A percentile compares a stretch with the other conserved stretches of the same genome.
These are phyloP conservation scores for Typha latifolia DNA, from an alignment of 176 grass and related monocot genomes.

Conservation along the genomic window DNA sequence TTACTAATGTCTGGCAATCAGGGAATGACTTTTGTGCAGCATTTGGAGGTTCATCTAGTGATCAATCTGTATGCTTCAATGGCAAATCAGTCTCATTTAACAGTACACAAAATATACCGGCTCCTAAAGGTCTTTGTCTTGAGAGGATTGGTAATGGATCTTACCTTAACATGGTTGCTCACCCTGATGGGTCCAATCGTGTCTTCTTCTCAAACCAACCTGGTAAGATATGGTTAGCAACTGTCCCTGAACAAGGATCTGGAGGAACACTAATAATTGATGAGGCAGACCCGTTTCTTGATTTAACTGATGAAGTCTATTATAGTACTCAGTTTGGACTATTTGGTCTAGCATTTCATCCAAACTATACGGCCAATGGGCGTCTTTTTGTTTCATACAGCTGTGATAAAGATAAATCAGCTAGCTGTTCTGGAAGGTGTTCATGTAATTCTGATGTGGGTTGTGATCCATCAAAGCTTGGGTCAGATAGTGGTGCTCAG, in stretches of 20 bases:
- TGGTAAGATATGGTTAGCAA: slow-evolving; percentile 80
- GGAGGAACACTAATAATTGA: slow-evolving; percentile 41
- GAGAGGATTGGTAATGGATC: slow-evolving; percentile 81
- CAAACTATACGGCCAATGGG: slow-evolving; percentile 63
- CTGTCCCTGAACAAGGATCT: slow-evolving; percentile 70
- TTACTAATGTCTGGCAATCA: slow-evolving; percentile 67
- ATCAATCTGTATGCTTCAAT: slow-evolving; percentile 51
- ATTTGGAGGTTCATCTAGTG: slow-evolving; percentile 50
- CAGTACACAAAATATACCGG: slow-evolving; percentile 34
- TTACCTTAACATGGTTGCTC: slow-evolving; percentile 68
- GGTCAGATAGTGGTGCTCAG: slow-evolving; percentile 41
- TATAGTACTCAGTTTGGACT: slow-evolving; percentile 65
- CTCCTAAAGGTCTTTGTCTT: slow-evolving; percentile 74
- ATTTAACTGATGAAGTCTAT: slow-evolving; percentile 82
- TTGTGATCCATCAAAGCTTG: slow-evolving; percentile 81
- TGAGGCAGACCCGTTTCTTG: slow-evolving; percentile 64
- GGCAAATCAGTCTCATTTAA: slow-evolving; percentile 66
- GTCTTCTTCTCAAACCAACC: slow-evolving; percentile 74
- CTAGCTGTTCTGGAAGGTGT: slow-evolving; percentile 75
- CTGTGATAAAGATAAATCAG: slow-evolving; percentile 62
- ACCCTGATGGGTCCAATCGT: slow-evolving; percentile 89
- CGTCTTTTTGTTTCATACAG: slow-evolving; percentile 90
- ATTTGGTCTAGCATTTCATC: slow-evolving; percentile 86
- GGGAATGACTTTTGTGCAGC: slow-evolving; percentile 60
- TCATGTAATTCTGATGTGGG: slow-evolving; percentile 80